A percentile compares a stretch with the other conserved stretches of the same genome.
phyloP scores from a whole-genome alignment of 192 early-diverging fungal species.

The Backusella australiensis region DNA sequence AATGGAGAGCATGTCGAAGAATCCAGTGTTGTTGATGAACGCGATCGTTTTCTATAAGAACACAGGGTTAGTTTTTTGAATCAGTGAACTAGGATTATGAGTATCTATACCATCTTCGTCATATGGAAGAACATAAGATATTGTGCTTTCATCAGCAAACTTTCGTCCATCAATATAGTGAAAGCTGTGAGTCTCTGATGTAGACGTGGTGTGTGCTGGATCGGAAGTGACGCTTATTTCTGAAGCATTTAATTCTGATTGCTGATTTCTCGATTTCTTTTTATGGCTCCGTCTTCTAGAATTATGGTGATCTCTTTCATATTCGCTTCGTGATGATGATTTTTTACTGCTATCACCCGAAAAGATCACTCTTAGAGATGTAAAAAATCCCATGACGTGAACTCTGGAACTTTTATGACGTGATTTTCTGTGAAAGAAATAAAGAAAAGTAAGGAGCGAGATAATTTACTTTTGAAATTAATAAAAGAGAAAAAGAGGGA shows the following conservation, averaged over 20 bases:
- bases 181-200: not conserved
- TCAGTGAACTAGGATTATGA: not conserved
- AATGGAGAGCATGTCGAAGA: conserved; percentile 11
- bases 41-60: conserved; percentile 9
- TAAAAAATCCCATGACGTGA: not conserved
- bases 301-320: not conserved
- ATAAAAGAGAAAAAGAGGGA: not conserved
- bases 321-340: not conserved
- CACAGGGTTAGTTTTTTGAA: not conserved
- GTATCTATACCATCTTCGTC: conserved; percentile 42
- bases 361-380: conserved; percentile 1
- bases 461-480: not conserved
- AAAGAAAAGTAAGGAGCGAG: not conserved
- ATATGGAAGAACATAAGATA: conserved; percentile 47
- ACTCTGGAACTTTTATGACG: not conserved
- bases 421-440: not conserved
- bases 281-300: not conserved
- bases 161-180: conserved; percentile 24
- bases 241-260: not conserved
- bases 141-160: conserved; percentile 38
- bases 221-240: not conserved
- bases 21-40: conserved; percentile 28
- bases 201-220: not conserved
- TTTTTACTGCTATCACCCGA: not conserved
- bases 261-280: not conserved